Base-by-base conservation (phyloP, 2,329 filamentous ascomycete species). In the Fusarium pseudoanthophilum region DNA sequence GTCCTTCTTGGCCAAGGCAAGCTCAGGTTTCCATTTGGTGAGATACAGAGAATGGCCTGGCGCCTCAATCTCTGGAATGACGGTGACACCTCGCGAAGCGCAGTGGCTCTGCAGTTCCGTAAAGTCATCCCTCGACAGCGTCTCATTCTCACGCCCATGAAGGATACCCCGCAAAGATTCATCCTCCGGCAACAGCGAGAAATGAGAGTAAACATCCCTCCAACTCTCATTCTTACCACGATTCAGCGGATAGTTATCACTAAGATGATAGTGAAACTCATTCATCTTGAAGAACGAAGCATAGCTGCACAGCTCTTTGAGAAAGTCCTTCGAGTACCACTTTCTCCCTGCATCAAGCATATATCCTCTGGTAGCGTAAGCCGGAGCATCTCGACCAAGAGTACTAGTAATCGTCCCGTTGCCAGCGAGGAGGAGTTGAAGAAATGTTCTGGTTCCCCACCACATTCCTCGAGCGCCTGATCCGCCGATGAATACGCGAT, bases 221-320 rank as follows among this genome's bases (percentile, higher is more conserved):
- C 67, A 70, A 48, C 60, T 70, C 7, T 70, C 66, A 3, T 70
- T 70, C 18, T 70, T 70, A 11, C 67, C 67, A 7, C 67, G 67
- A 2, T 70, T 70, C 1, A 70, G 60, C 5, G 67, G 67, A 28
- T 70, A 70, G 9, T 70, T 70, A 13, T 70, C 67, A 9, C 67
- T 70, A 2, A 70, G 66, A 8, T 70, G 67, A 3, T 70, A 70
- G 1, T 70, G 67, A 11, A 70, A 70, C 28, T 70, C 67, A 16
- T 66, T 70, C 60, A 70, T 70, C n/a, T 70, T 70, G 28, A 70
- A 70, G 46, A 70, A 70, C 14, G 67, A 70, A 5, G 67, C 66
- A 5, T 70, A 70, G 13, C 67, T 70, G 48, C 67, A 70, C 0
- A 70, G 9, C 3, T 70, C 66, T 1, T 70, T 66, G 8, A 70